Evolutionary conservation across 192 early-diverging fungal species (phyloP), one percentile per base, ranked within the genome.

Genomic region (Coemansia biformis): DNA sequence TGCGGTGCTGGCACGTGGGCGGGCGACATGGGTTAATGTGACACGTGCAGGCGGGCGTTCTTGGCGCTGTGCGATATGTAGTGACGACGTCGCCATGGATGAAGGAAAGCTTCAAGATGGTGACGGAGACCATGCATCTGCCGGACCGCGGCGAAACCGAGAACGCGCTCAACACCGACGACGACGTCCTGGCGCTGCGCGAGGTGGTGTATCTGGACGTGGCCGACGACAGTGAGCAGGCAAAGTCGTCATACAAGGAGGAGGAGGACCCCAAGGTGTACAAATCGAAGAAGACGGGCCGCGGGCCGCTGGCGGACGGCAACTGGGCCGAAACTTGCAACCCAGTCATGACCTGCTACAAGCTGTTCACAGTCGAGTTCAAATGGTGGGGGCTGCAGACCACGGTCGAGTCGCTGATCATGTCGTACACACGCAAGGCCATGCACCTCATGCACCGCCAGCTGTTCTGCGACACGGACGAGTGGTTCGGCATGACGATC

Each of bases 331-430:
- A 82, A 51, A 81, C 65, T 1, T 82, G 76, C 38, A 79, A 81
- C 17, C 87, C 87, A 13, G 77, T 82, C 12, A 89, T 89, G 87
- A 87, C 85, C 3, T 89, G 87, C 65, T 89, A 89, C 65, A 89
- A 89, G 56, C 55, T 89, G 26, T 79, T 87, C 3, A 85, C 81
- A 10, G 83, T 81, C 14, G 87, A 89, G 53, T 89, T 89, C 60
- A 81, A 78, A 38, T 86, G 81, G 81, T 86, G 80, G 51, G 84
- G 84, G 0, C 36, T 89, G 28, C 86, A 87, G 44, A 71, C 50
- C 8, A 70, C 71, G n/a, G 80, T 83, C 5, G 87, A 89, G 54
- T 55, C 61, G 9, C 79, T 81, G 28, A 85, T 89, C 54, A 81
- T 82, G 22, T 78, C 49, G 34, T 75, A 59, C 29, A 74, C 81